Evolutionary conservation across 306 rosid genomes (phyloP), one percentile per base, ranked within the genome.

Genomic region (Gastrolobium bilobum): DNA sequence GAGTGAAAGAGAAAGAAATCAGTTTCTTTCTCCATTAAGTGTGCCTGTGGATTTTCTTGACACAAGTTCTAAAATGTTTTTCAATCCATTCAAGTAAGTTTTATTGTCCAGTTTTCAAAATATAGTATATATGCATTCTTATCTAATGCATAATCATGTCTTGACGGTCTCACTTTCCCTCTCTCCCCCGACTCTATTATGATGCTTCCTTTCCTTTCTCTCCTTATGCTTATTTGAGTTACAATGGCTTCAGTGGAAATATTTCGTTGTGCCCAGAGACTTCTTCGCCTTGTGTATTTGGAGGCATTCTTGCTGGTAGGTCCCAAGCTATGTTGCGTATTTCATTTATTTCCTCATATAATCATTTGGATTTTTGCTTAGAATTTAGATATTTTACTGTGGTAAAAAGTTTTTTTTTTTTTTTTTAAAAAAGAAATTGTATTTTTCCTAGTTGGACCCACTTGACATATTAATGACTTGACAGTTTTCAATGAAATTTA

Each of bases 221-320:
- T 15, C 53, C 57, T 39, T 37, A 26, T 76, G 63, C 81, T 90
- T 53, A 82, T 76, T 73, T 69, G 57, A 77, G 69, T 71, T 82
- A 57, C 74, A 64, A 73, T 85, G 75, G 52, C 76, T 83, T 73
- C 97, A 92, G 99, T 81, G 99, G 99, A 85, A 91, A 84, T 86
- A 81, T 94, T 85, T 84, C 95, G 9, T 83, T 91, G 90, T 74
- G 34, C 73, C 87, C 89, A 57, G 97, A 83, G 81, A 86, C 85
- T 56, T 57, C 76, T 77, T 81, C 93, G 4, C 84, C 95, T 31
- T 84, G 82, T 71, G 88, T 94, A 47, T 81, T 66, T 76, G 99
- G 99, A 84, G 99, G 99, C 81, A 91, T 94, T 84, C 94, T 94
- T 87, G 99, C 99, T 78, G 99, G 99, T 94, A 87, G 80, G 84